Percentiles rank a stretch among this genome's conserved stretches.
Evolutionary conservation across 345 rosid genomes (phyloP).

Genomic region (Viola odorata): DNA sequence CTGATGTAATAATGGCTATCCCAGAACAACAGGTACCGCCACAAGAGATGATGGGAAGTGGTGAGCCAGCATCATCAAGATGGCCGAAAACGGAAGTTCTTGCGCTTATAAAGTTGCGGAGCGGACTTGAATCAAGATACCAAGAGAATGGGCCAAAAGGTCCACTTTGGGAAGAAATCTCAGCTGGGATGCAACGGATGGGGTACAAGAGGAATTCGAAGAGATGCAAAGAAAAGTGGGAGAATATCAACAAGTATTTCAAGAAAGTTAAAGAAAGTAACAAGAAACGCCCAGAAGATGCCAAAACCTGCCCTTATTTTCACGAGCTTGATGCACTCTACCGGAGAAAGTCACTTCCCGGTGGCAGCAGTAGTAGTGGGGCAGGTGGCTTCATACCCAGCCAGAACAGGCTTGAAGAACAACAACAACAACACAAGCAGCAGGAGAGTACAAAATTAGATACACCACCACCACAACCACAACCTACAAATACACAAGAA

Average conservation of each 20-base stretch:
- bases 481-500: background rate
- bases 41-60: constrained; percentile 20
- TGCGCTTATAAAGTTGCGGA: constrained; percentile 19
- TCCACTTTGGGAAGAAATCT: constrained; percentile 23
- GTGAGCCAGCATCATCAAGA: constrained; percentile 26
- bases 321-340: constrained; percentile 20
- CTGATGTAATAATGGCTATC: constrained; percentile 37
- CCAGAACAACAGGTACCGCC: constrained; percentile 46
- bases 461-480: constrained; percentile 19
- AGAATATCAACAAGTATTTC: constrained; percentile 25
- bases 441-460: constrained; percentile 12
- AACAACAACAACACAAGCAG: constrained; percentile 15
- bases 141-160: constrained; percentile 21
- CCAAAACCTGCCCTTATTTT: constrained; percentile 26
- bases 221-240: constrained; percentile 25
- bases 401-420: constrained; percentile 19
- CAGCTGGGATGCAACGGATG: constrained; percentile 11
- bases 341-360: constrained; percentile 21
- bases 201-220: constrained; percentile 20
- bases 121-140: constrained; percentile 13
- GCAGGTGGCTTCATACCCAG: constrained; percentile 10
- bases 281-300: constrained; percentile 17
- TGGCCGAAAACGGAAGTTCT: constrained; percentile 21
- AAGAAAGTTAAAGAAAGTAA: constrained; percentile 22
- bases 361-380: constrained; percentile 6